Base-by-base conservation (phyloP, 176 grass and related monocot species). In the Rhynchospora pubera region DNA sequence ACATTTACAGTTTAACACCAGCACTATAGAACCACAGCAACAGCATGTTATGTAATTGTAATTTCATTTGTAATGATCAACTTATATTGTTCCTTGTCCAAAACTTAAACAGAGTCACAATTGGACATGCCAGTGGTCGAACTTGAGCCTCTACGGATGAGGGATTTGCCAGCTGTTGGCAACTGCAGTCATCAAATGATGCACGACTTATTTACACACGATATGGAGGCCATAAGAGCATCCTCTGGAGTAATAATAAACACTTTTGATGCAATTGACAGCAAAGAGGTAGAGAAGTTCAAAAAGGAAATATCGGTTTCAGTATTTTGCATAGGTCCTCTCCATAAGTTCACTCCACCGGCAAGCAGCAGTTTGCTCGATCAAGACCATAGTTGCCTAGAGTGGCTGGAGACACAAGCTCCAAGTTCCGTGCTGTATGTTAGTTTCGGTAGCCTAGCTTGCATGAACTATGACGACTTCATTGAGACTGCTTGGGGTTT, bases 361-460 rank as follows among this genome's bases (percentile, higher is more conserved):
- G 14, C n/a, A 16, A 52, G 52, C 51, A 32, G 55, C 66, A 82
- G 57, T 39, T 75, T 75, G 34, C 51, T 82, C 1, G 15, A 52
- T 39, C 68, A 61, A 78, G 81, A 87, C 39, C 16, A 11, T 16
- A 83, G 71, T 47, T 87, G 86, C 80, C n/a, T 87, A 45, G 70
- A 58, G 9, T 87, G 86, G 80, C 28, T 87, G 11, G 79, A 84
- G 30, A 67, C 9, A 6, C 86, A 87, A 74, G 10, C 59, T 8
- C 9, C 32, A 0, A 60, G 32, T 16, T 87, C 86, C 4, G 86
- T 87, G n/a, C 28, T 87, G 42, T 87, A 87, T 45, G 86, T 87
- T 4, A 87, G 86, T 65, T 87, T 79, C 16, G 86, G 86, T 13
- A 87, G 80, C 71, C 56, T 87, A 18, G 80, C 86, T 46, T 46